Evolutionary conservation across 495 filamentous ascomycete species (phyloP), one percentile per base, ranked within the genome.

Genomic region (Lichenothelia convexa): DNA sequence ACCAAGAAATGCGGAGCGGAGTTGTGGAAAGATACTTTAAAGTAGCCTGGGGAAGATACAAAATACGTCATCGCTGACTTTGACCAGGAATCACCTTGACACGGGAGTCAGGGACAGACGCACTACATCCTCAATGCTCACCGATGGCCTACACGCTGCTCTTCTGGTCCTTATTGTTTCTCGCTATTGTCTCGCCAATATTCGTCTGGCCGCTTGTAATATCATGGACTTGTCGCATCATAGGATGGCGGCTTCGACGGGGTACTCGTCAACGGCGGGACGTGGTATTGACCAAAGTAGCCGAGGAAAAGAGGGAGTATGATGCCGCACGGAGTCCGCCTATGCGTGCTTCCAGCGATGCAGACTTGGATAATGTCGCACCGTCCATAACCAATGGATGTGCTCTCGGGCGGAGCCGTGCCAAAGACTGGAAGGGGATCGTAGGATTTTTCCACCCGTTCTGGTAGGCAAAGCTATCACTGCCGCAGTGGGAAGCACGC

Each of bases 391-490:
- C 57, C 5, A 67, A 65, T 24, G 60, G 60, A 29, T 62, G 64
- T 4, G 55, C 58, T 21, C 73, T 71, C 43, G 65, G 68, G 18
- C 63, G 56, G 47, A 64, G 62, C 43, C 57, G 45, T 45, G 62
- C 51, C 22, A 52, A 62, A 36, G 71, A 79, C 9, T 92, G 79
- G 79, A 62, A 75, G 43, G 85, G 85, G 4, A 57, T 93, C 20
- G 71, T 93, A 26, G 89, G 86, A 13, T 95, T 97, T 68, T 92
- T 97, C 49, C 89, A 97, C 53, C 89, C 89, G 7, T 94, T 92
- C 56, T 93, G 84, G 79, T 83, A 57, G 36, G 67, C 51, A 19
- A 16, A 11, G 17, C 4, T 1, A 26, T 27, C 20, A 7, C n/a
- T n/a, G n/a, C n/a, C n/a, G n/a, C n/a, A n/a, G n/a, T 16, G 17